Evolutionary conservation across 202 grass and related monocot species (phyloP).

Genomic region (Carex sylvatica): DNA sequence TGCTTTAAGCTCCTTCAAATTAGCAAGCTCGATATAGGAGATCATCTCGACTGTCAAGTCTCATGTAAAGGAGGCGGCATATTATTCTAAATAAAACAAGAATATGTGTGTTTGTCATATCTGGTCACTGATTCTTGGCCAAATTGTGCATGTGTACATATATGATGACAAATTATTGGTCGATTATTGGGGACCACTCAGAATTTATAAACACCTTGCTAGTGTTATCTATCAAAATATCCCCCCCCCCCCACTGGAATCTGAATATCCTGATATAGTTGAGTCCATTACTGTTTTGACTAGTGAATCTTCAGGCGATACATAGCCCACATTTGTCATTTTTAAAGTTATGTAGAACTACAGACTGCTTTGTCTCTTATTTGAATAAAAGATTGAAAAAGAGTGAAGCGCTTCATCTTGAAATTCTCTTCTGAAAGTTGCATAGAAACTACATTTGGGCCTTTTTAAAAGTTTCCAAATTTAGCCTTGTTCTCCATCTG

Average conservation of each 20-base stretch:
- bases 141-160: background rate
- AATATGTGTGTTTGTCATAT: background rate
- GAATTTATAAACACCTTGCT: background rate
- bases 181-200: background rate
- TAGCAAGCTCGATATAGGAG: constrained; percentile 26
- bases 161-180: background rate
- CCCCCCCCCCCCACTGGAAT: background rate
- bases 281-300: background rate
- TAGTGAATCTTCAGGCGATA: background rate
- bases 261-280: background rate
- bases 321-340: background rate
- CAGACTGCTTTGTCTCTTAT: background rate
- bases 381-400: background rate
- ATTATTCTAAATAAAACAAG: constrained; percentile 4
- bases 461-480: background rate
- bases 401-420: background rate
- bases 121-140: background rate
- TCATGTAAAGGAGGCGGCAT: background rate
- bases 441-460: background rate
- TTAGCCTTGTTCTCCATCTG: background rate
- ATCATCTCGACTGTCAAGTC: background rate
- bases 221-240: background rate
- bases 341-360: background rate
- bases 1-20: constrained; percentile 55
- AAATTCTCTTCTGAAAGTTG: background rate